Percentiles rank a stretch among this genome's conserved stretches.
Evolutionary conservation across 169 alveolate genomes (phyloP).

Genomic region (Neospora caninum): DNA sequence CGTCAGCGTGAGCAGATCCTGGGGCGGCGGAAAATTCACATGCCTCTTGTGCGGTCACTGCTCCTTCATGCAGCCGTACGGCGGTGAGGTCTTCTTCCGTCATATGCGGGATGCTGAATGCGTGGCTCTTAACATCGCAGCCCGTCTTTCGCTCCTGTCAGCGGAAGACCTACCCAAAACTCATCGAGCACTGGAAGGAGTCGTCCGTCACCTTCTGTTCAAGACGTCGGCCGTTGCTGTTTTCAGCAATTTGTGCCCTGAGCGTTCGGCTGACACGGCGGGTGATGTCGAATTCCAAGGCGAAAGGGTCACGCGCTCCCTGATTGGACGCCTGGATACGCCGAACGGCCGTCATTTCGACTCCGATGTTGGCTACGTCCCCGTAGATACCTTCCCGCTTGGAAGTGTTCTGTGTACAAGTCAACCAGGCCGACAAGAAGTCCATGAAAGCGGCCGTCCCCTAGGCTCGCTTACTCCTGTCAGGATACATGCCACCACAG

Average conservation of each 20-base stretch:
- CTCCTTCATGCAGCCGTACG: background rate
- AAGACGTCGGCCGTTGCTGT: background rate
- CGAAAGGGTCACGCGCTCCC: background rate
- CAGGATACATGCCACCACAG: no score
- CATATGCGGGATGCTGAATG: slow-evolving; percentile 12
- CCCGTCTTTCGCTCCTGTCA: background rate
- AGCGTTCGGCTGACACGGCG: background rate
- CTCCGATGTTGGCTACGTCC: no score
- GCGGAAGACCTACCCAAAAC: background rate
- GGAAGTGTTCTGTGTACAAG: no score
- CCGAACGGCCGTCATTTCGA: no score
- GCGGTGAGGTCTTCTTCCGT: slow-evolving; percentile 18
- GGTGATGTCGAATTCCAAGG: background rate
- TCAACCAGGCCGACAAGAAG: no score
- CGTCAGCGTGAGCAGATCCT: no score
- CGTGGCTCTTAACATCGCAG: slow-evolving; percentile 9
- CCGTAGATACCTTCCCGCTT: no score
- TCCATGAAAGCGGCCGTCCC: no score
- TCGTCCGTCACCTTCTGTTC: slow-evolving; percentile 1
- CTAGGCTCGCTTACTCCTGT: no score
- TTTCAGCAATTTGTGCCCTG: background rate
- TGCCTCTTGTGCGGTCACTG: background rate
- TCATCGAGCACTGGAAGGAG: slow-evolving; percentile 5
- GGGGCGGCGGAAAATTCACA: no score
- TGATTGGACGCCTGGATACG: no score